phyloP scores from a whole-genome alignment of 2,329 filamentous ascomycete genomes.

The Aspergillus chevalieri region DNA sequence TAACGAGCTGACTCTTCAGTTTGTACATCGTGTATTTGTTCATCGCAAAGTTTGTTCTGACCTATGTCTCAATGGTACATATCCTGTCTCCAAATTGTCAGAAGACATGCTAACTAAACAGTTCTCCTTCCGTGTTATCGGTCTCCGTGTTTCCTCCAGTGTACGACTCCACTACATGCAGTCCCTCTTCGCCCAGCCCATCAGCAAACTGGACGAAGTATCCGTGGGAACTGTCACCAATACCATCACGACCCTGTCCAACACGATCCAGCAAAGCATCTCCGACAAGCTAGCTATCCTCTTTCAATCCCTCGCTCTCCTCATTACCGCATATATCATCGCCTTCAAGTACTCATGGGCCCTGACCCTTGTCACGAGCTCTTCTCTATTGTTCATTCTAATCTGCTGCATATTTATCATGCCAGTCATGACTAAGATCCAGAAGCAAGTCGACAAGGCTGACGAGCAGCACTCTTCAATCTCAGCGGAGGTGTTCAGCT shows the following conservation, averaged over 20 bases:
- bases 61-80: conserved; percentile 50
- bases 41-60: conserved; percentile 49
- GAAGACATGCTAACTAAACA: no score
- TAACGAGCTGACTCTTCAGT: conserved; percentile 22
- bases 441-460: conserved; percentile 32
- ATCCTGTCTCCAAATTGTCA: no score
- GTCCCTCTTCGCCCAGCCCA: conserved; percentile 45
- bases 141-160: conserved; percentile 46
- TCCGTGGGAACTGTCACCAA: conserved; percentile 47
- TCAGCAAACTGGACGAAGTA: conserved; percentile 46
- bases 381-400: conserved; percentile 40
- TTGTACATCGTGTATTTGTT: conserved; percentile 56
- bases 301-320: conserved; percentile 36
- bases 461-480: conserved; percentile 33
- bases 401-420: conserved; percentile 26
- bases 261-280: conserved; percentile 50
- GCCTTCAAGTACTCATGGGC: conserved; percentile 49
- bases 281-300: conserved; percentile 46
- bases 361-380: conserved; percentile 47
- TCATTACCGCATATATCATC: conserved; percentile 45
- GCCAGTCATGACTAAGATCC: conserved; percentile 27
- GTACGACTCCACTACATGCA: conserved; percentile 47
- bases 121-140: conserved; percentile 44
- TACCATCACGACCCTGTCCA: conserved; percentile 48
- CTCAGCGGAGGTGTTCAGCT: conserved; percentile 37